Conservation (phyloP, 2,329 filamentous ascomycete genomes). For the Biscogniauxia mediterranea region DNA sequence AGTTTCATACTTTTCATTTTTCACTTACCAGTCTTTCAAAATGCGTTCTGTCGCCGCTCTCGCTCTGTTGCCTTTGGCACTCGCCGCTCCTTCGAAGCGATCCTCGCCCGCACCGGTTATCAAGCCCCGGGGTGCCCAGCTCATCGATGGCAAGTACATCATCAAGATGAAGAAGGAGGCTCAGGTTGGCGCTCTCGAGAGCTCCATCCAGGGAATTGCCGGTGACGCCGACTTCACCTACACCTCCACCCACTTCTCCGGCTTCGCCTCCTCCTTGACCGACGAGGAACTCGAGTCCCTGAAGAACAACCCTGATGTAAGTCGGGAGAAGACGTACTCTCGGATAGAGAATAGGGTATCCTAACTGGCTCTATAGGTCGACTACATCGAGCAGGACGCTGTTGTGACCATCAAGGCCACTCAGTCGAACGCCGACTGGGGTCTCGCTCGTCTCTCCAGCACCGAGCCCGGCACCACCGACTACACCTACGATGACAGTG, state of each 20-base stretch:
- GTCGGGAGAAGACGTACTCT: slow-evolving; percentile 4
- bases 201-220: slow-evolving; percentile 26
- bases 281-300: slow-evolving; percentile 41
- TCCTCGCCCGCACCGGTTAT: slow-evolving; percentile 28
- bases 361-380: slow-evolving; percentile 26
- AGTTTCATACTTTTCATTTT: not conserved
- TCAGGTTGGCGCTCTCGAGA: slow-evolving; percentile 28
- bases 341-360: slow-evolving; percentile 3
- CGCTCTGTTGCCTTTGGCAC: slow-evolving; percentile 30
- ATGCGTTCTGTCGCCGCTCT: slow-evolving; percentile 30
- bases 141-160: slow-evolving; percentile 43
- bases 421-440: slow-evolving; percentile 39
- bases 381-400: slow-evolving; percentile 35
- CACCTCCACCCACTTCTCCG: slow-evolving; percentile 35
- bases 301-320: slow-evolving; percentile 39
- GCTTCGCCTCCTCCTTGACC: slow-evolving; percentile 44
- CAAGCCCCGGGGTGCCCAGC: slow-evolving; percentile 24
- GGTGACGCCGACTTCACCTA: slow-evolving; percentile 34
- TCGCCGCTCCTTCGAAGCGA: slow-evolving; percentile 32
- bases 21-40: slow-evolving; percentile 13
- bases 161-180: slow-evolving; percentile 41
- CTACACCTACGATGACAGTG: slow-evolving; percentile 44
- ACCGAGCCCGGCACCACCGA: slow-evolving; percentile 32
- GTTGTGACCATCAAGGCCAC: slow-evolving; percentile 26
- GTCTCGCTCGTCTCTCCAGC: slow-evolving; percentile 45